Conservation (phyloP, 1,284 basidiomycete genomes). For the Athelia psychrophila region DNA sequence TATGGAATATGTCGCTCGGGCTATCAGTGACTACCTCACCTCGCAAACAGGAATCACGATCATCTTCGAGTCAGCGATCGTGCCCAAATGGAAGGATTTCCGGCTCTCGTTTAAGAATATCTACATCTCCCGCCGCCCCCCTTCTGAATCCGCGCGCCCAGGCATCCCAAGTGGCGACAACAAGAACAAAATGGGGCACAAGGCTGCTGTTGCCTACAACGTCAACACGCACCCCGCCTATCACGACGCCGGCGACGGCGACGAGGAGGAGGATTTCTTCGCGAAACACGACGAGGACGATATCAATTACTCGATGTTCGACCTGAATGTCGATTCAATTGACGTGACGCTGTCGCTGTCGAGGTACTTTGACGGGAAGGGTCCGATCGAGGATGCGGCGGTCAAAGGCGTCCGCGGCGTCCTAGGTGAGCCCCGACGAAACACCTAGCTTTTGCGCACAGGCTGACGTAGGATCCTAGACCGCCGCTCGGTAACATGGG, state of each 20-base stretch:
- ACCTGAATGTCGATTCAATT: conserved; percentile 90
- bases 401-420: conserved; percentile 94
- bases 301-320: conserved; percentile 83
- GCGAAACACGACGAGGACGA: conserved; percentile 39
- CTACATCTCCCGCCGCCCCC: conserved; percentile 84
- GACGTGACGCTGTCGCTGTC: conserved; percentile 94
- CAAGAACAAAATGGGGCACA: conserved; percentile 26
- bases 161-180: not conserved
- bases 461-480: too few species aligned
- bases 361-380: conserved; percentile 96
- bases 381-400: conserved; percentile 87
- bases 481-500: conserved; percentile 45
- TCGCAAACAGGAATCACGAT: conserved; percentile 91
- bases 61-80: conserved; percentile 96
- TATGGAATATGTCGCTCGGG: conserved; percentile 83
- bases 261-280: conserved; percentile 31
- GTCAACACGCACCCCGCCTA: conserved; percentile 73
- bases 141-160: conserved; percentile 19
- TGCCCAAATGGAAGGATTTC: conserved; percentile 96
- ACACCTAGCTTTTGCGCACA: too few species aligned
- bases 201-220: conserved; percentile 67
- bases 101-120: conserved; percentile 97
- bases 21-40: conserved; percentile 92
- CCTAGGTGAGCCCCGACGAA: conserved; percentile 56
- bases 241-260: conserved; percentile 49